Percentiles rank a stretch among this genome's conserved stretches.
These are phyloP conservation scores for Penicillium sp. DNA, from an alignment of 2,329 filamentous ascomycete species.

Conservation along the genomic window DNA sequence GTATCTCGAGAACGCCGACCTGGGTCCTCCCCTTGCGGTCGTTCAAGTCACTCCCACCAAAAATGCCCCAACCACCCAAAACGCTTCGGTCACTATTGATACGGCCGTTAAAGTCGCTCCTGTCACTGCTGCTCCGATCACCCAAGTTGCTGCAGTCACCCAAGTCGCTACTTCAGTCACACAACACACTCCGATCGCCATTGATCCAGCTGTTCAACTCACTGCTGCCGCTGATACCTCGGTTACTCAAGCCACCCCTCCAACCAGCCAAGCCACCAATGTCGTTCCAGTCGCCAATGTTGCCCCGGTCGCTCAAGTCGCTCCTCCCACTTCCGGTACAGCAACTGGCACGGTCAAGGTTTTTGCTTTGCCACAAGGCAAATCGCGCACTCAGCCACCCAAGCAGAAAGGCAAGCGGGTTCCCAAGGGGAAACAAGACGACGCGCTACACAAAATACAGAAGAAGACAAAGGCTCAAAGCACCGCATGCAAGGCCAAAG, in stretches of 20 bases:
- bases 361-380: background rate
- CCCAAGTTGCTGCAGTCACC: background rate
- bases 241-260: background rate
- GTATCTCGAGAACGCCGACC: background rate
- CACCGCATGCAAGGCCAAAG: background rate
- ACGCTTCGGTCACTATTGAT: background rate
- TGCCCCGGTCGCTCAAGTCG: too few species aligned
- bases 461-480: background rate
- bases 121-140: background rate
- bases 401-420: background rate
- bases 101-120: background rate
- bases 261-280: background rate
- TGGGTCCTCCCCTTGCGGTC: background rate
- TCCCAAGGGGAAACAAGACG: background rate
- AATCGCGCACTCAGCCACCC: background rate
- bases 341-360: background rate
- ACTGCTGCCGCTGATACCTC: background rate
- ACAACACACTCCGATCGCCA: background rate
- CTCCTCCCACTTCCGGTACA: background rate
- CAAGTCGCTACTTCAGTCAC: background rate
- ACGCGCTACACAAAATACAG: background rate
- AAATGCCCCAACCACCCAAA: background rate
- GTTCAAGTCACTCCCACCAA: background rate
- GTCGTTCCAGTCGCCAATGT: background rate
- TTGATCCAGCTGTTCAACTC: background rate